phyloP scores from a whole-genome alignment of 108 stramenopile genomes.

The Nitzschia sp. region DNA sequence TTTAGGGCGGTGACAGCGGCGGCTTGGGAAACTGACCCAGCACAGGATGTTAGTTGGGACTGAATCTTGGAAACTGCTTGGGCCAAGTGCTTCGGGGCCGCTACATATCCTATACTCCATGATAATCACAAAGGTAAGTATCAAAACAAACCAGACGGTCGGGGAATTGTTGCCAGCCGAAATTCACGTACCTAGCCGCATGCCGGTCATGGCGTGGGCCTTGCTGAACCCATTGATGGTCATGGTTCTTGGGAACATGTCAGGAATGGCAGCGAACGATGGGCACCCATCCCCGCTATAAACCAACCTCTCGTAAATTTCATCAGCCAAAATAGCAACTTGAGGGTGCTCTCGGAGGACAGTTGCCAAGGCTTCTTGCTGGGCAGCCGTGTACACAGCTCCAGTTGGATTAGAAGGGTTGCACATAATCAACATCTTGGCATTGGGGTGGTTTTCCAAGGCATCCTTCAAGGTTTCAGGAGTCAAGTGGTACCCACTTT shows the following conservation, averaged over 20 bases:
- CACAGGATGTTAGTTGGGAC: slow-evolving; percentile 91
- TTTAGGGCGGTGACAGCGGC: slow-evolving; percentile 88
- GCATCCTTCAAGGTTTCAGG: slow-evolving; percentile 63
- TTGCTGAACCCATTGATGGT: slow-evolving; percentile 95
- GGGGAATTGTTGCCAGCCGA: too few relatives aligned
- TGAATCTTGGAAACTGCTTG: slow-evolving; percentile 83
- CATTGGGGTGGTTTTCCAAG: slow-evolving; percentile 59
- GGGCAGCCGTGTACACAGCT: slow-evolving; percentile 68
- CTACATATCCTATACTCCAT: slow-evolving; percentile 69
- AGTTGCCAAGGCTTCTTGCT: slow-evolving; percentile 60
- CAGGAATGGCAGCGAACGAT: slow-evolving; percentile 78
- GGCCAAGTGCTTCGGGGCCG: slow-evolving; percentile 65
- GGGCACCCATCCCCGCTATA: slow-evolving; percentile 75
- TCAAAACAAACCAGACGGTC: too few relatives aligned
- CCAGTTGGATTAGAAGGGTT: slow-evolving; percentile 97
- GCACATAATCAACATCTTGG: slow-evolving; percentile 90
- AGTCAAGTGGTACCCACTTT: slow-evolving; percentile 82
- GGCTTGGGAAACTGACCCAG: slow-evolving; percentile 90
- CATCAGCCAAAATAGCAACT: slow-evolving; percentile 87
- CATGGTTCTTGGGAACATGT: slow-evolving; percentile 85
- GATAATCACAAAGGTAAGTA: not conserved
- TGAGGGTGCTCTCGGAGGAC: slow-evolving; percentile 72
- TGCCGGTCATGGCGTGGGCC: slow-evolving; percentile 97
- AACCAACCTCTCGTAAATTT: slow-evolving; percentile 95
- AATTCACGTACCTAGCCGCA: slow-evolving; percentile 53